Evolutionary conservation across 2,329 filamentous ascomycete genomes (phyloP), one percentile per base, ranked within the genome.

Genomic region (Alternaria sp.): DNA sequence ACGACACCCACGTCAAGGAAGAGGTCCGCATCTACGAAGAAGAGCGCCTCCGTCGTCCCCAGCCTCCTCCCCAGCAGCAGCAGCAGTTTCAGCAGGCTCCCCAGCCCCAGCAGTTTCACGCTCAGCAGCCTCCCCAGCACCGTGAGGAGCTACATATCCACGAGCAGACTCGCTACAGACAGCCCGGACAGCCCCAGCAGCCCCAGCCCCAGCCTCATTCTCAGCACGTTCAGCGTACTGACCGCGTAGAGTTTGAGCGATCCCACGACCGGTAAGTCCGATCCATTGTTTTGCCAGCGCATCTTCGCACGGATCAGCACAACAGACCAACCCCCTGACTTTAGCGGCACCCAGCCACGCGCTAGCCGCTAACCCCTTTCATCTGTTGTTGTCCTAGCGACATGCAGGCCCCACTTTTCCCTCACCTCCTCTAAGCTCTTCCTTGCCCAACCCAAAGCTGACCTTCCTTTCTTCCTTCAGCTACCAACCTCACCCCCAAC

Each of bases 21-120:
- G 92, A 97, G 87, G 88, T 96, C 85, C 91, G 92, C 83, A 89
- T 92, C 84, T 89, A 87, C 85, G 89, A 92, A 85, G 89, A 92
- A 85, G 89, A 94, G 83, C 88, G 85, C 82, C 85, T 89, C 85
- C 89, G 87, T 86, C 90, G 89, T 88, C 90, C 90, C 88, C 90
- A 86, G 60, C 67, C 55, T 9, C 67, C 55, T 9, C 69, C 59
- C 46, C 63, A 62, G 23, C 58, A 49, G 30, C 58, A 60, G 11
- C 51, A 55, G 33, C 51, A 55, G 20, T 53, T 33, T 21, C 50
- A 53, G 50, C 20, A 43, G 56, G 3, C 56, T 58, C 21, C 55
- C 45, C 55, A 53, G 56, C 37, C 37, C 26, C 54, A 58, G 37
- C 59, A 58, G 25, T 18, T 50, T 12, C 55, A 55, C 56, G 43